Percentiles rank a stretch among this genome's conserved stretches.
These are phyloP conservation scores for Whalleya microplaca DNA, from an alignment of 2,329 filamentous ascomycete species.

Conservation along the genomic window DNA sequence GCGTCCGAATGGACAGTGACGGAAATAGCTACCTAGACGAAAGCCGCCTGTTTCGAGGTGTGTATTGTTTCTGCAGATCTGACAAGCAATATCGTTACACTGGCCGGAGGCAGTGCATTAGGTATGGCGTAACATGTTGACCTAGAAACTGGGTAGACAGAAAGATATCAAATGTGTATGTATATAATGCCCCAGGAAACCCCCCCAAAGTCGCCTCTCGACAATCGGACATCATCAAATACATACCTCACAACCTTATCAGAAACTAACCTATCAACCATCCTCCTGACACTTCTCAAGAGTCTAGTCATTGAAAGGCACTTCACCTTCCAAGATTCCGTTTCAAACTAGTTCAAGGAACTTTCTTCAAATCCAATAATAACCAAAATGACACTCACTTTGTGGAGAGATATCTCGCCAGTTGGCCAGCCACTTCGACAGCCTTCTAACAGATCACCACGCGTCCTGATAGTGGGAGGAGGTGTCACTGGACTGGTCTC, in stretches of 20 bases:
- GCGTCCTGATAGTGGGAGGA: slow-evolving; percentile 37
- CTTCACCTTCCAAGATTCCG: neutral
- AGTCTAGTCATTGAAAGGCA: neutral
- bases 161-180: too few species aligned
- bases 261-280: neutral
- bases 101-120: neutral
- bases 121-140: neutral
- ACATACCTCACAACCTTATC: neutral
- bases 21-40: slow-evolving; percentile 5
- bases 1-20: neutral
- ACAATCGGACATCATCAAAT: neutral
- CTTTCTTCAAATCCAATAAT: neutral
- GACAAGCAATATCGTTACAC: neutral
- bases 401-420: slow-evolving; percentile 39
- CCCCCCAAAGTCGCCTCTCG: neutral
- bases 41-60: slow-evolving; percentile 2
- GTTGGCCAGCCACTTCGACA: slow-evolving; percentile 32
- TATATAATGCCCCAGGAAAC: neutral
- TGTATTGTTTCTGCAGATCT: neutral
- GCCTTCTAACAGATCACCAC: slow-evolving; percentile 34
- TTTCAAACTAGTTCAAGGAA: neutral
- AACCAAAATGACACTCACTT: slow-evolving; percentile 34
- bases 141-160: neutral
- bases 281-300: slow-evolving; percentile 7
- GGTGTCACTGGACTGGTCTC: slow-evolving; percentile 38